Base-by-base conservation (phyloP, 768 basidiomycete genomes). In the Mycena vulgaris region DNA sequence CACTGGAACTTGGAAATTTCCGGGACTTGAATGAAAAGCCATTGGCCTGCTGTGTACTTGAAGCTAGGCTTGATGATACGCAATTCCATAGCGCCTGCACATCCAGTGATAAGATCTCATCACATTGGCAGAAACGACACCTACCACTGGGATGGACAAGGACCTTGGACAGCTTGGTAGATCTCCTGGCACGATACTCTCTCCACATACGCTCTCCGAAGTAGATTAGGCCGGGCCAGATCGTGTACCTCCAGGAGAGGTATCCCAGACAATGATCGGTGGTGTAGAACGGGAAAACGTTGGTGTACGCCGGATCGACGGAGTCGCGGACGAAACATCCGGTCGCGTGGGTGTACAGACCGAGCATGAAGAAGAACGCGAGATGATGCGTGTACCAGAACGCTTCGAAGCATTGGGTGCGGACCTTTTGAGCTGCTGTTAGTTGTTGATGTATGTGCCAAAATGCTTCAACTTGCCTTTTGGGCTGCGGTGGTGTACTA, bases 361-460 rank as follows among this genome's bases (percentile, higher is more conserved):
- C 94, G 69, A 97, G 84, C 90, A 97, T 94, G 84, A 97, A 96
- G 84, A 96, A 95, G 87, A 96, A 95, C 14, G 94, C 95, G 45
- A 96, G 89, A 74, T 97, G 96, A 73, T 97, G 96, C 37, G 96
- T 96, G 80, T 96, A 97, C 96, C 96, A 97, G 86, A 98, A 98
- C 1, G 90, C 95, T 80, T 98, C 96, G 81, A 97, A 98, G 84
- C 91, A 94, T 80, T 96, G 94, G 69, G 88, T 80, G 74, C 96
- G 93, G 71, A 98, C 91, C 81, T 93, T 95, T 77, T 89, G 87
- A n/a, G 81, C 96, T 95, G 4, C n/a, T n/a, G n/a, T n/a, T n/a
- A n/a, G n/a, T n/a, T n/a, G n/a, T n/a, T n/a, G n/a, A n/a, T n/a
- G n/a, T n/a, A n/a, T n/a, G n/a, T n/a, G n/a, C n/a, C n/a, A n/a